Conservation (phyloP, 192 early-diverging fungal species). For the Coemansia guatemalensis region DNA sequence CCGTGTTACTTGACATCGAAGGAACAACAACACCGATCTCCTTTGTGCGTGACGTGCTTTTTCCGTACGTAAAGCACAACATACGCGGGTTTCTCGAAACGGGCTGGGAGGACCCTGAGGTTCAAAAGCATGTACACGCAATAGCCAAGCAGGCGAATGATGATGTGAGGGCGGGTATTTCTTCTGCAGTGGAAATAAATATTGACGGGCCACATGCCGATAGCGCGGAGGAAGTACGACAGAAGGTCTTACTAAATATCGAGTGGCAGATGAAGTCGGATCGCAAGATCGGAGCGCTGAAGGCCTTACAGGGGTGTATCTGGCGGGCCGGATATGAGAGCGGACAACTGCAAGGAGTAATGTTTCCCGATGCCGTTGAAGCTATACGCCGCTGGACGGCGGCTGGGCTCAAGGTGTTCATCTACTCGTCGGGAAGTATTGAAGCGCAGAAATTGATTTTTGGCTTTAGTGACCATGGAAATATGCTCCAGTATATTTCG, state of each 20-base stretch:
- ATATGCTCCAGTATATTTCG: constrained; percentile 69
- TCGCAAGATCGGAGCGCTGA: constrained; percentile 88
- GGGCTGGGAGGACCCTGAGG: constrained; percentile 52
- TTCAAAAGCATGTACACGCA: constrained; percentile 52
- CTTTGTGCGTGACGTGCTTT: constrained; percentile 93
- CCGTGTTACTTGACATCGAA: constrained; percentile 82
- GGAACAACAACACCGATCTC: constrained; percentile 96
- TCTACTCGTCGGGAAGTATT: constrained; percentile 96
- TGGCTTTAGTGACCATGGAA: constrained; percentile 75
- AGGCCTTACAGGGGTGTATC: constrained; percentile 94
- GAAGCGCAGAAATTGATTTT: constrained; percentile 93
- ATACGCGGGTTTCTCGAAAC: constrained; percentile 66
- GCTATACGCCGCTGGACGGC: constrained; percentile 73
- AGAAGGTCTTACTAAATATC: constrained; percentile 58
- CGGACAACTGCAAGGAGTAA: constrained; percentile 71
- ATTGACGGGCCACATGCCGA: constrained; percentile 11
- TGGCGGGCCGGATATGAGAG: constrained; percentile 84
- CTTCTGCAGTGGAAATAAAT: constrained; percentile 13
- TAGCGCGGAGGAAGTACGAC: constrained; percentile 15
- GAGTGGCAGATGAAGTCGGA: constrained; percentile 82
- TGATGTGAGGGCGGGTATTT: constrained; percentile 21
- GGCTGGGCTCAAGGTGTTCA: constrained; percentile 69
- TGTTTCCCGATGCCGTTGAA: constrained; percentile 85
- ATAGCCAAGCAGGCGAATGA: constrained; percentile 55
- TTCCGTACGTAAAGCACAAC: constrained; percentile 78